Evolutionary conservation across 1,284 basidiomycete species (phyloP).

Genomic region (Sphagnurus paluster): DNA sequence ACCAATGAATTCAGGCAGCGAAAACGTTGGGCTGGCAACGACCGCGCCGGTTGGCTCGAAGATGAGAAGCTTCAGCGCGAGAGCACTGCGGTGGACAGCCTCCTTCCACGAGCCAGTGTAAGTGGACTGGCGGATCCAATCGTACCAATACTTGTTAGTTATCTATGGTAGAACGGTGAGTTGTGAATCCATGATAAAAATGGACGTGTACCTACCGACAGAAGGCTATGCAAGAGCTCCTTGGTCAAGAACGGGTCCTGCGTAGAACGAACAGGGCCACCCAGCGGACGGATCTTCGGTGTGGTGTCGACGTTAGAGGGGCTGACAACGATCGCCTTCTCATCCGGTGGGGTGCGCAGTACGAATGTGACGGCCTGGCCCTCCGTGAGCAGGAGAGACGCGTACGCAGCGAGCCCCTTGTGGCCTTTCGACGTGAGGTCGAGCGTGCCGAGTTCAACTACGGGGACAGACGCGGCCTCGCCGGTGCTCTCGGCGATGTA

Average conservation of each 20-base stretch:
- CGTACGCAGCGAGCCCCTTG: conserved; percentile 54
- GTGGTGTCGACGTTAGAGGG: no score
- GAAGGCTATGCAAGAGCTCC: conserved; percentile 54
- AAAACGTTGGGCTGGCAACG: conserved; percentile 92
- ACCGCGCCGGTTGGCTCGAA: conserved; percentile 88
- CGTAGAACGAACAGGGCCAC: conserved; percentile 29
- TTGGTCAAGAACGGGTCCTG: conserved; percentile 57
- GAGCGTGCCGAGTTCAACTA: conserved; percentile 54
- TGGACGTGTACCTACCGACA: conserved; percentile 41
- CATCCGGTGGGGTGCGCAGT: conserved; percentile 59
- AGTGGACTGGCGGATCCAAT: conserved; percentile 80
- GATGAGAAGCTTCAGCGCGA: conserved; percentile 85
- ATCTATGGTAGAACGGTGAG: conserved; percentile 44
- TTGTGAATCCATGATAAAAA: background rate
- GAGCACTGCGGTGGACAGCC: conserved; percentile 82
- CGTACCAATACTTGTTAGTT: conserved; percentile 86
- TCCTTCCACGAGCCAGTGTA: conserved; percentile 95
- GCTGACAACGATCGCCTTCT: background rate
- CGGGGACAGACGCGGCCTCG: conserved; percentile 50
- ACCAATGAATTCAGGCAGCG: conserved; percentile 87
- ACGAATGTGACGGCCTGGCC: conserved; percentile 88
- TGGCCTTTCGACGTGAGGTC: conserved; percentile 70
- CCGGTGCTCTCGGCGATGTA: conserved; percentile 62
- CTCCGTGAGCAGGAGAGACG: conserved; percentile 65
- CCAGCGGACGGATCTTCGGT: conserved; percentile 9